These are phyloP conservation scores for Saccharomycopsis amapae DNA, from an alignment of 805 yeast genomes.

Conservation along the genomic window DNA sequence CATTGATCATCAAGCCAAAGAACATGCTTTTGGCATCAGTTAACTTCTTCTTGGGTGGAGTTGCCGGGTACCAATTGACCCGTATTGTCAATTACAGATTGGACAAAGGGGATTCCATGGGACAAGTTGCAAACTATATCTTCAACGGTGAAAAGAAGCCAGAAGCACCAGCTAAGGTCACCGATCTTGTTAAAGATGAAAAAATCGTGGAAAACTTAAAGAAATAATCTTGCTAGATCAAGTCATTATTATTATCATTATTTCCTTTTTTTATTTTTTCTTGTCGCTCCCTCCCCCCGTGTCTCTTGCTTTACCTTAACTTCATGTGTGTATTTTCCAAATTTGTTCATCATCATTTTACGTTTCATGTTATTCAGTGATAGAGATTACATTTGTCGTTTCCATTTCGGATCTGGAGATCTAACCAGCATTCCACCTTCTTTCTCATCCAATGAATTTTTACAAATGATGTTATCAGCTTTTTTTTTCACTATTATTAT, in stretches of 20 bases:
- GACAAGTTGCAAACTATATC: conserved; percentile 53
- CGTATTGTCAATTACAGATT: conserved; percentile 67
- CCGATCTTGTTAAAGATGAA: conserved; percentile 9
- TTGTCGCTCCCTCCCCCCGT: too few species aligned
- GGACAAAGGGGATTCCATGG: conserved; percentile 52
- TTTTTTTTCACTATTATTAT: too few species aligned
- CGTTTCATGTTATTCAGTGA: too few species aligned
- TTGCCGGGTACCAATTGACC: conserved; percentile 76
- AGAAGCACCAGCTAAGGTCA: conserved; percentile 1
- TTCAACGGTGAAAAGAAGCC: conserved; percentile 35
- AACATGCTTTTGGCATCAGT: conserved; percentile 85
- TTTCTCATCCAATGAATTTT: too few species aligned
- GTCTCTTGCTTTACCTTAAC: too few species aligned
- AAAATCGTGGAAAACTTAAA: conserved; percentile 9
- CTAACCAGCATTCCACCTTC: too few species aligned
- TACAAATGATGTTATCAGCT: too few species aligned
- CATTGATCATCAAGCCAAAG: conserved; percentile 84
- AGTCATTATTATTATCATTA: background rate
- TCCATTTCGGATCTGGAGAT: too few species aligned
- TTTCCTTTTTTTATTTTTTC: background rate
- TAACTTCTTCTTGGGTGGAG: conserved; percentile 85
- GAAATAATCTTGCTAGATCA: background rate
- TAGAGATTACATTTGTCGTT: too few species aligned
- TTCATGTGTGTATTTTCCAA: too few species aligned
- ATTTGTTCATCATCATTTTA: too few species aligned